Evolutionary conservation across 768 basidiomycete species (phyloP), one percentile per base, ranked within the genome.

Genomic region (Sarcodon sp.): DNA sequence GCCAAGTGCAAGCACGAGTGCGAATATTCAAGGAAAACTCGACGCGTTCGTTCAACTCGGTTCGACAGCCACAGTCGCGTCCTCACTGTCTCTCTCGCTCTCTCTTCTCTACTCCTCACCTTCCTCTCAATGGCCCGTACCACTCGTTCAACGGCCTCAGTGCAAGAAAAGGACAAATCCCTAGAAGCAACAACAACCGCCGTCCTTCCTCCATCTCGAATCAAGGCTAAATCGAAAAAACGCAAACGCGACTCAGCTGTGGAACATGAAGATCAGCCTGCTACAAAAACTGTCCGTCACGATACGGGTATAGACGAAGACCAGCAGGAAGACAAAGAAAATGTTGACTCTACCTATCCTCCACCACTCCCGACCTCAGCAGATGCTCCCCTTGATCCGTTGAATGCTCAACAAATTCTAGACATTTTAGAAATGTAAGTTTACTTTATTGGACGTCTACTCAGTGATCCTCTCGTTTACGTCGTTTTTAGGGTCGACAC

Each of bases 51-150:
- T 27, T 41, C 39, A 27, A 27, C 21, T 27, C 51, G 53, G 50
- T 47, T 53, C 51, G 49, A 46, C 54, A 54, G 59, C 58, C 61
- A 62, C 61, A 62, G 53, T 57, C 67, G 63, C 64, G 64, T 64
- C 59, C 55, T 50, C 51, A 49, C 46, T 46, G 52, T 51, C 51
- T n/a, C 48, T 44, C 27, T 38, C 39, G 47, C 51, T 50, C 49
- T 53, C 45, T 50, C 55, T 48, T 44, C 48, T 33, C 41, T 34
- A n/a, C 47, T 37, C 37, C 33, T 44, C 34, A 33, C 43, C 47
- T 47, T 33, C 57, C 45, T 48, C 44, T 44, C 27, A 51, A 87
- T 89, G 87, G 83, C 83, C 53, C 73, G 87, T 54, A 75, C 85
- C 60, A 87, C 86, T 62, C 80, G 86, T 58, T 82, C 80, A 55